A percentile compares a stretch with the other conserved stretches of the same genome.
Evolutionary conservation across 2,329 filamentous ascomycete species (phyloP).

Genomic region (Trichoderma semiorbis): DNA sequence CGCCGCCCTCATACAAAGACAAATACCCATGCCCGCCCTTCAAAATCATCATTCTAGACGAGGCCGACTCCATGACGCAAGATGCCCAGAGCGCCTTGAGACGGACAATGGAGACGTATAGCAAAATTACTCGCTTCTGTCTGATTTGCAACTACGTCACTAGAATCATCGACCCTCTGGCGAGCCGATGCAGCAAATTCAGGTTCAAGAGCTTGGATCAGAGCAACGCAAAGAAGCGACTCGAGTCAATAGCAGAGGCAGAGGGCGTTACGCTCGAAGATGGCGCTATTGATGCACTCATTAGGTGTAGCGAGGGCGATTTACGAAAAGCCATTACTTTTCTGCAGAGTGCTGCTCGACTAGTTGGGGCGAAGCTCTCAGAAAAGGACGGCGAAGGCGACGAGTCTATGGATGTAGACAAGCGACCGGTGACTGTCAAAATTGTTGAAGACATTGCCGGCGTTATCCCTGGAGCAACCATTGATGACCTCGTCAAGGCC

Average conservation of each 20-base stretch:
- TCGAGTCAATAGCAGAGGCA: conserved; percentile 76
- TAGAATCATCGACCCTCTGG: conserved; percentile 93
- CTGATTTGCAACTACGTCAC: conserved; percentile 99
- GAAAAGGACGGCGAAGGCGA: conserved; percentile 50
- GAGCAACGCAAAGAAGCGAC: conserved; percentile 71
- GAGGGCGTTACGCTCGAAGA: conserved; percentile 75
- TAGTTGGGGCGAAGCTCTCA: conserved; percentile 66
- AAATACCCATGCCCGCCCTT: conserved; percentile 93
- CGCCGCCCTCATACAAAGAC: conserved; percentile 63
- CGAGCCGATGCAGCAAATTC: conserved; percentile 92
- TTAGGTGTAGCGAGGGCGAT: conserved; percentile 89
- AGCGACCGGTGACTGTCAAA: conserved; percentile 65
- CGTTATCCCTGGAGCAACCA: conserved; percentile 75
- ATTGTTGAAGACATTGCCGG: conserved; percentile 94
- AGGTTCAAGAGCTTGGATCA: conserved; percentile 95
- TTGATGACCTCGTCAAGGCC: conserved; percentile 67
- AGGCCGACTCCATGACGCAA: conserved; percentile 98
- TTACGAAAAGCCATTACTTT: conserved; percentile 94
- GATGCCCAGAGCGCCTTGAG: conserved; percentile 91
- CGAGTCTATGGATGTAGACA: conserved; percentile 60
- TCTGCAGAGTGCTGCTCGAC: conserved; percentile 84
- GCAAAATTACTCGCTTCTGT: conserved; percentile 93
- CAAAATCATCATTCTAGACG: conserved; percentile 98
- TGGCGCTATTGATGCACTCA: conserved; percentile 78
- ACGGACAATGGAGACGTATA: conserved; percentile 97